Percentiles rank a stretch among this genome's conserved stretches.
Conservation (phyloP, 108 stramenopile species). For the Pseudonitzschia delicatissima region DNA sequence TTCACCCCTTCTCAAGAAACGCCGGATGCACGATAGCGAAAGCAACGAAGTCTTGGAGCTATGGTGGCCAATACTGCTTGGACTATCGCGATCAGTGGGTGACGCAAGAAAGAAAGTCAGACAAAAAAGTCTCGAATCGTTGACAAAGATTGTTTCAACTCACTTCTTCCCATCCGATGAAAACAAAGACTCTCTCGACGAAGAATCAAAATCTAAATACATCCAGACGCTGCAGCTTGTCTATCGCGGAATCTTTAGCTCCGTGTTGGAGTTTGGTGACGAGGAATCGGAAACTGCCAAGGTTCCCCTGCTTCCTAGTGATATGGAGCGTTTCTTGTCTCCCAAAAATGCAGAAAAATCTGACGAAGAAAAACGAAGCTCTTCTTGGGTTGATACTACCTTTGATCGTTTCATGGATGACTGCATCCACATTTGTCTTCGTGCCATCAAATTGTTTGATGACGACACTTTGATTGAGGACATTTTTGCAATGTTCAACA, state of each 20-base stretch:
- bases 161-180: constrained; percentile 60
- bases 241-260: constrained; percentile 76
- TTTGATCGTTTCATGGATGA: constrained; percentile 82
- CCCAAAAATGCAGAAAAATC: constrained; percentile 7
- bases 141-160: constrained; percentile 59
- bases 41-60: constrained; percentile 60
- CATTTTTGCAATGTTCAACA: constrained; percentile 80
- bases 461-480: constrained; percentile 72
- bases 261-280: constrained; percentile 83
- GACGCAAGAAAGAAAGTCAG: constrained; percentile 70
- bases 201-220: constrained; percentile 34
- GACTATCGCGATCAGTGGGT: constrained; percentile 82
- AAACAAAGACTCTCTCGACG: constrained; percentile 6
- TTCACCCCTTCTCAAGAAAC: constrained; percentile 29
- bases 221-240: constrained; percentile 79
- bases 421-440: constrained; percentile 64
- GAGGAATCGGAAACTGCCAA: constrained; percentile 5
- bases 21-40: constrained; percentile 5
- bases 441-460: constrained; percentile 57
- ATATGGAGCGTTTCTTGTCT: constrained; percentile 65
- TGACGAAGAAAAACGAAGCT: background rate
- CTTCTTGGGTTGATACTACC: constrained; percentile 70
- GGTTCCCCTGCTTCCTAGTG: constrained; percentile 56
- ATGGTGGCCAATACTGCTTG: constrained; percentile 97
- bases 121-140: constrained; percentile 52